Evolutionary conservation across 768 basidiomycete species (phyloP), one percentile per base, ranked within the genome.

Genomic region (Tulasnella sp.): DNA sequence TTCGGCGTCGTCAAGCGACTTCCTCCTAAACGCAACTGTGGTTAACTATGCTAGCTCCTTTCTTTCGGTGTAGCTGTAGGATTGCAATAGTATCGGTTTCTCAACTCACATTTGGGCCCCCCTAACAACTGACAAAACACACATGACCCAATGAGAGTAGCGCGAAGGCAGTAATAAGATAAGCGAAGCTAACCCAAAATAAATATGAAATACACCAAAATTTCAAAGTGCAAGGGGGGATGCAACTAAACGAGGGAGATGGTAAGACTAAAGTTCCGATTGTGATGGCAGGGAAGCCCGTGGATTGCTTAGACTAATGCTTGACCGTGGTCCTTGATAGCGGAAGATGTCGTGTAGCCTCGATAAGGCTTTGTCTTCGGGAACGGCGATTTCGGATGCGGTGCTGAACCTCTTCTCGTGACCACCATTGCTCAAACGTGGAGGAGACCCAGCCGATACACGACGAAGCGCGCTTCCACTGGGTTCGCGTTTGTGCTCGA

Each of bases 291-390:
- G 64, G 22, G 69, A 70, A 26, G 22, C 34, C 19, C 69, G 69
- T 6, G 41, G 42, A 32, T 62, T 62, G 44, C 32, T 70, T 9
- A 44, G n/a, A 19, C 69, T 70, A 35, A 72, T 66, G 36, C 71
- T 72, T 26, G 72, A 67, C 16, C 74, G 74, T 59, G 52, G 52
- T n/a, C 74, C 74, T 19, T 74, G 86, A 80, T 94, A 93, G 76
- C 91, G 90, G 81, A 93, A 94, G 75, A 93, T 83, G 77, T 90
- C 87, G 78, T 93, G 92, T 68, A 94, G 79, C 76, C 89, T 83
- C 47, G 91, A 89, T 37, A 92, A 78, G 77, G 87, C 88, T 69
- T 91, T 89, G 76, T 90, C 87, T 40, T 80, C 81, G 14, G 79
- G 83, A 34, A 80, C 77, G 22, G 79, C 76, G 6, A 78, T 74